Percentiles rank a stretch among this genome's conserved stretches.
Evolutionary conservation across 768 basidiomycete species (phyloP).

Genomic region (Tulasnella sp.): DNA sequence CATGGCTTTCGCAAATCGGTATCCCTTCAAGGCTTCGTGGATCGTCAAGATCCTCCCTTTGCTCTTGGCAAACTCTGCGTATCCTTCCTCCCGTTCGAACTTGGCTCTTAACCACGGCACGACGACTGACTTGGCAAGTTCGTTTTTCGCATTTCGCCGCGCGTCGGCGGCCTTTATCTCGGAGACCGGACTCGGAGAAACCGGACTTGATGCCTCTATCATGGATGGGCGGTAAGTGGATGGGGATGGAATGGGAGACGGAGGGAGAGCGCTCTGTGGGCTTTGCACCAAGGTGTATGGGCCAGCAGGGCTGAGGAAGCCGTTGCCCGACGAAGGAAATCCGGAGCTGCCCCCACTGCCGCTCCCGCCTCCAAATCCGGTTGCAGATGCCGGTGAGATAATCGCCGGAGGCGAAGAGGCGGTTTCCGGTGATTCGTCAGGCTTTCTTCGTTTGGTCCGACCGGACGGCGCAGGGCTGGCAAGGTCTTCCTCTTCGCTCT

Average conservation of each 20-base stretch:
- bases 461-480: background rate
- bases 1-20: conserved; percentile 56
- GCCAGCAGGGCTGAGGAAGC: background rate
- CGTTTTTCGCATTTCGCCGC: conserved; percentile 34
- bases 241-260: conserved; percentile 1
- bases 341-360: conserved; percentile 1
- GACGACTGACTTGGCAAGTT: conserved; percentile 36
- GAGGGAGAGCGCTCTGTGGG: conserved; percentile 1
- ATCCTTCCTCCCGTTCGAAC: conserved; percentile 42
- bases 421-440: conserved; percentile 5
- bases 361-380: background rate
- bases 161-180: conserved; percentile 22
- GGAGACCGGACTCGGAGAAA: conserved; percentile 8
- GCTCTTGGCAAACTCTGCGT: conserved; percentile 53
- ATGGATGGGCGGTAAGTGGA: background rate
- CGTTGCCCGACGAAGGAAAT: conserved; percentile 3
- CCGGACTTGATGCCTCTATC: background rate
- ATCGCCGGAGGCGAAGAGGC: background rate
- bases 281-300: background rate
- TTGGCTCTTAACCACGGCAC: conserved; percentile 36
- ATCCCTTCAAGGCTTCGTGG: conserved; percentile 49
- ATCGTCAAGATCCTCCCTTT: conserved; percentile 42
- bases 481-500: conserved; percentile 7
- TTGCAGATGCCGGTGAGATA: background rate
- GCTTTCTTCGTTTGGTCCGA: conserved; percentile 9